Base-by-base conservation (phyloP, 2,329 filamentous ascomycete species). In the Cladosporium sp. region DNA sequence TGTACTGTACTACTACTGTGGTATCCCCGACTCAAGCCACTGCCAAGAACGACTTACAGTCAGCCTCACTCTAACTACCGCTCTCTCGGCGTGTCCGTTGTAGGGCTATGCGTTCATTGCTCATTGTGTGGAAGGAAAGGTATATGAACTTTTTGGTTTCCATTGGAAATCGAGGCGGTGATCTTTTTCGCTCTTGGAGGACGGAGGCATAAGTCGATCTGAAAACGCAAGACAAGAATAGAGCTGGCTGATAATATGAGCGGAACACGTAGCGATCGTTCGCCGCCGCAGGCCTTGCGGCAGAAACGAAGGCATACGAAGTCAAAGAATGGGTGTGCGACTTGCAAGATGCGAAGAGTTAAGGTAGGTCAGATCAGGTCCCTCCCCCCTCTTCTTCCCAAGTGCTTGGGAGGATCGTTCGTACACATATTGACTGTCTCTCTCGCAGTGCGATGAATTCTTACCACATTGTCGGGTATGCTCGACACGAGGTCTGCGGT, bases 261-360 rank as follows among this genome's bases (percentile, higher is more conserved):
- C 10, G 39, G n/a, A 13, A 13, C 39, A 46, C 39, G n/a, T 5
- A 7, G 11, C 6, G n/a, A 21, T 23, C 39, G 8, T 11, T 46
- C 39, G n/a, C 39, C 39, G 39, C 39, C 39, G n/a, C 39, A 21
- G 39, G n/a, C 39, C n/a, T 46, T 23, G n/a, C 39, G 39, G 39
- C 39, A 46, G n/a, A 65, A 65, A 43, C 21, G 58, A 25, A n/a
- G 48, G 11, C 64, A 66, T 54, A 57, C 53, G 49, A 66, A 66
- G 30, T 56, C 46, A 4, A 36, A 60, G 25, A 57, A 39, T 16
- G 64, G 64, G 21, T 66, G 64, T 48, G 18, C 53, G 2, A 63
- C 51, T 48, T 66, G 64, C 51, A 66, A 58, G 53, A n/a, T 32
- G 23, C 13, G 64, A 21, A 32, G 64, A 39, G 58, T 66, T 5